phyloP scores from a whole-genome alignment of 257 asterid genomes.

The Capsicum baccatum region DNA sequence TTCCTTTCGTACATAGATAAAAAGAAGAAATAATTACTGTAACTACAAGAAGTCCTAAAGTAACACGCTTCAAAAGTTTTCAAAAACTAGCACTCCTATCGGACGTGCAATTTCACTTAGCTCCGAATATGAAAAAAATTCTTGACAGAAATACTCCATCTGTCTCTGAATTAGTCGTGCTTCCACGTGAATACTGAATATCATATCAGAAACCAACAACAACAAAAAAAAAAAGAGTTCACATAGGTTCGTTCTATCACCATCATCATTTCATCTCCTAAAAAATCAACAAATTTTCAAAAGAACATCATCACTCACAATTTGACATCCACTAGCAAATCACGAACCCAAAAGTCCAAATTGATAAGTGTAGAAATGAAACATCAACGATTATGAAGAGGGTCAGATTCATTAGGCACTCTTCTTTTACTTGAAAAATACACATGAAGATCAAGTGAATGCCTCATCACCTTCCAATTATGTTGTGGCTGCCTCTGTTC shows the following conservation, averaged over 20 bases:
- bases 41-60: background rate
- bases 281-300: background rate
- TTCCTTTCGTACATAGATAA: background rate
- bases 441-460: constrained; percentile 29
- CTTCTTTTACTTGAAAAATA: constrained; percentile 46
- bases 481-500: background rate
- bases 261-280: background rate
- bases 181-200: no score
- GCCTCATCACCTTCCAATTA: constrained; percentile 29
- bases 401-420: constrained; percentile 58
- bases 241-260: background rate
- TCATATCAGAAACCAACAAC: no score
- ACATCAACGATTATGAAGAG: constrained; percentile 46
- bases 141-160: no score
- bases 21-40: background rate
- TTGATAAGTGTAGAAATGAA: background rate
- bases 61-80: background rate
- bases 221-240: no score
- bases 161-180: no score
- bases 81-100: background rate
- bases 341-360: background rate
- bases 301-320: background rate
- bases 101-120: background rate
- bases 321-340: background rate
- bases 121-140: no score